Evolutionary conservation across 169 alveolate genomes (phyloP), one percentile per base, ranked within the genome.

Genomic region (Miamiensis avidus): DNA sequence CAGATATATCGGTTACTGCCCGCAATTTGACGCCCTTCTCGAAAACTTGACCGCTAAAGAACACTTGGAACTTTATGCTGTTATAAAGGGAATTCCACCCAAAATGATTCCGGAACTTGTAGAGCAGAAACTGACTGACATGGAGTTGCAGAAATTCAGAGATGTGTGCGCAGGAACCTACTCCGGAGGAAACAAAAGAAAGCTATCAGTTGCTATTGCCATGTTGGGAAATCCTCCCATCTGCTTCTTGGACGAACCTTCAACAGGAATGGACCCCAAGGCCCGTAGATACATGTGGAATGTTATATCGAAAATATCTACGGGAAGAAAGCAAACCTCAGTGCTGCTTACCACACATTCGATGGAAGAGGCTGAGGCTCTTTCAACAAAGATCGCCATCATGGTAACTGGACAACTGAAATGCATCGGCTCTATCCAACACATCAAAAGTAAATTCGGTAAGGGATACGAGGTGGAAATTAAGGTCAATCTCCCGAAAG

Each of bases 291-390:
- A 91, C 76, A 95, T 95, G 98, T 95, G 98, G 98, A 90, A 90
- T 30, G 90, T 95, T 26, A 93, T 93, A n/a, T 89, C 94, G 72
- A 90, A 88, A 76, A 89, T 93, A 30, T 91, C 96, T 1, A 82
- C 93, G 4, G 76, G 86, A 81, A 91, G 94, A 78, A 89, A 94
- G 85, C 34, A 90, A 29, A 88, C 92, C 77, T 74, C 94, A 34
- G 96, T 95, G 31, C 90, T 96, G 29, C 89, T 96, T 81, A 96
- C 98, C 27, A 95, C 98, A 49, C 98, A 96, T 83, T 93, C 98
- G 29, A 96, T 96, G 98, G 98, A 95, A 75, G 98, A 95, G 87
- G 98, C 97, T 26, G 98, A 95, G 89, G 96, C 98, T 29, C 90
- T 95, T 27, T 94, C 95, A 28, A 93, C 91, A 28, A 91, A 90